These are phyloP conservation scores for Yamadazyma sp. DNA, from an alignment of 805 yeast genomes.

Conservation along the genomic window DNA sequence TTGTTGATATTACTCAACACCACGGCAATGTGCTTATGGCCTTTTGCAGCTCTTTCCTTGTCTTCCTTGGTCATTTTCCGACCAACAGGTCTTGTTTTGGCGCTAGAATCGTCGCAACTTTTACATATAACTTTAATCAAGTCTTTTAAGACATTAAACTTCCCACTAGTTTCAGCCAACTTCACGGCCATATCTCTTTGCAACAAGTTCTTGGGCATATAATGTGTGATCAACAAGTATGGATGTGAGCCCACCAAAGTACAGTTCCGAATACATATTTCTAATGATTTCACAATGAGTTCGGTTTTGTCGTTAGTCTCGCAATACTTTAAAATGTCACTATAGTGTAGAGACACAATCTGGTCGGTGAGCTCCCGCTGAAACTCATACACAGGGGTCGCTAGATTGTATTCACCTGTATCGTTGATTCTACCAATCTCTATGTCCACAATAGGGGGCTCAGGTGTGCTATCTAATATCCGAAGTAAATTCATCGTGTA, in stretches of 20 bases:
- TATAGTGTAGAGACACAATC: conserved; percentile 85
- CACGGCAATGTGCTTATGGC: conserved; percentile 57
- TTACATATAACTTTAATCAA: conserved; percentile 54
- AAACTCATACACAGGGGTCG: conserved; percentile 81
- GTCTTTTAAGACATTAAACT: conserved; percentile 69
- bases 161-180: conserved; percentile 78
- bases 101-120: conserved; percentile 1
- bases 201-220: conserved; percentile 75
- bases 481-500: conserved; percentile 65
- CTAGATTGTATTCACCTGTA: conserved; percentile 68
- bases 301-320: conserved; percentile 54
- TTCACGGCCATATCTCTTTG: conserved; percentile 70
- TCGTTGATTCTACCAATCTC: conserved; percentile 45
- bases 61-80: conserved; percentile 1
- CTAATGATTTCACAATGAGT: conserved; percentile 71
- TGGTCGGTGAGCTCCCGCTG: conserved; percentile 90
- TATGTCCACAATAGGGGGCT: conserved; percentile 68
- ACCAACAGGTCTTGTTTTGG: neutral
- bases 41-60: conserved; percentile 11
- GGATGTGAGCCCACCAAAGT: conserved; percentile 88
- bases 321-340: conserved; percentile 84
- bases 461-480: conserved; percentile 81
- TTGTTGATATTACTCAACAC: conserved; percentile 65
- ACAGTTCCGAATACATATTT: conserved; percentile 72
- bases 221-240: conserved; percentile 76